A percentile compares a stretch with the other conserved stretches of the same genome.
These are phyloP conservation scores for Scheffersomyces stambukii DNA, from an alignment of 1,139 yeast species.

Conservation along the genomic window DNA sequence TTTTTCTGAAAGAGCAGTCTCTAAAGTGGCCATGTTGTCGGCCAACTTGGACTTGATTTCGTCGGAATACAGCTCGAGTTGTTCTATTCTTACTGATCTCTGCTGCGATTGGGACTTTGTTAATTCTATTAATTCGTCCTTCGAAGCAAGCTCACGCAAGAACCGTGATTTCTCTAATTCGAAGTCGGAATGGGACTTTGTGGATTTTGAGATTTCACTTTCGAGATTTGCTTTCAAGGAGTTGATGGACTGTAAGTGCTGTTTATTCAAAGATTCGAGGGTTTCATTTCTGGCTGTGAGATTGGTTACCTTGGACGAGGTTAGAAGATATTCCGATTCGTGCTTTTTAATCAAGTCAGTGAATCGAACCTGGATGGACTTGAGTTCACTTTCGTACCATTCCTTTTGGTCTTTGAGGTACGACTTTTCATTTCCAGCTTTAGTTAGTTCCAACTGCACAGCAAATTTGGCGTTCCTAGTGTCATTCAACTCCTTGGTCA, in stretches of 20 bases:
- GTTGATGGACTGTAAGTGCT: constrained; percentile 14
- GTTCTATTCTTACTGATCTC: constrained; percentile 40
- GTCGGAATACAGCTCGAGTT: constrained; percentile 43
- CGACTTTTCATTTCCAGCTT: constrained; percentile 32
- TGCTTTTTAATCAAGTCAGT: constrained; percentile 38
- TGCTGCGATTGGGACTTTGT: constrained; percentile 52
- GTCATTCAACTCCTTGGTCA: constrained; percentile 35
- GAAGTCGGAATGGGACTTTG: constrained; percentile 21
- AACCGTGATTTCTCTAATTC: constrained; percentile 48
- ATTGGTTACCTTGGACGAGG: constrained; percentile 27
- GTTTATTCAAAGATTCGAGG: constrained; percentile 16
- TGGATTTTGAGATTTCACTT: constrained; percentile 38
- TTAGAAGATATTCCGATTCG: constrained; percentile 31
- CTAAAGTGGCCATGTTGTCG: constrained; percentile 19
- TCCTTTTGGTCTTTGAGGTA: constrained; percentile 34
- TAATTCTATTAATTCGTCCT: constrained; percentile 58
- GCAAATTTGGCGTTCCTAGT: constrained; percentile 33
- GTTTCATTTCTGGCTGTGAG: constrained; percentile 24
- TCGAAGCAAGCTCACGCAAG: constrained; percentile 58
- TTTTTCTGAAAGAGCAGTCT: constrained; percentile 20
- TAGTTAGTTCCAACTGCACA: constrained; percentile 40
- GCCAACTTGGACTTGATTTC: constrained; percentile 39
- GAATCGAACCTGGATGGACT: constrained; percentile 30
- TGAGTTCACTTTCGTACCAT: constrained; percentile 51
- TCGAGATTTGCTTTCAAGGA: constrained; percentile 32